These are phyloP conservation scores for Uronychia binucleata DNA, from an alignment of 73 alveolate genomes.

Conservation along the genomic window DNA sequence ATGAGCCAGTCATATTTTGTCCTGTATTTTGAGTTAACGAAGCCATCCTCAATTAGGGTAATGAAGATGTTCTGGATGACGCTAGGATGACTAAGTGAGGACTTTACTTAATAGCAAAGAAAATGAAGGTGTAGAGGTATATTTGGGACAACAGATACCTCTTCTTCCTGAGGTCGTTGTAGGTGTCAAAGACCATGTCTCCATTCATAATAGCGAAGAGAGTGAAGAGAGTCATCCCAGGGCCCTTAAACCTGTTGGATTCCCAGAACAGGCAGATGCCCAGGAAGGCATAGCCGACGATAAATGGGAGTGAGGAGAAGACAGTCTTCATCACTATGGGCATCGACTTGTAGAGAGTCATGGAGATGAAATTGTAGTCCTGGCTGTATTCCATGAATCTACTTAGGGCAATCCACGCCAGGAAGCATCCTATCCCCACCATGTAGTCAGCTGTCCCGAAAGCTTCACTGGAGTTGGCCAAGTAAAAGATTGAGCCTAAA, in stretches of 20 bases:
- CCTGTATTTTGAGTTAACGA: conserved; percentile 64
- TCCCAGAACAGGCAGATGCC: conserved; percentile 83
- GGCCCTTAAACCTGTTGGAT: conserved; percentile 67
- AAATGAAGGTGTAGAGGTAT: conserved; percentile 40
- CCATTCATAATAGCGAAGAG: conserved; percentile 81
- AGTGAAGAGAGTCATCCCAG: conserved; percentile 60
- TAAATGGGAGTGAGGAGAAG: conserved; percentile 69
- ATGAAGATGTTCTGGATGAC: conserved; percentile 82
- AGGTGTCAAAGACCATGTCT: conserved; percentile 68
- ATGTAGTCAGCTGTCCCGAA: conserved; percentile 47
- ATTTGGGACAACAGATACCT: conserved; percentile 68
- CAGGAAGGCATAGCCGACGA: conserved; percentile 77
- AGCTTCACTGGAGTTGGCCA: conserved; percentile 44
- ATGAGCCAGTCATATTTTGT: conserved; percentile 41
- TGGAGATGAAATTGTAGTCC: conserved; percentile 56
- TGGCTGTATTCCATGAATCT: conserved; percentile 65
- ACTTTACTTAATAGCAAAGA: conserved; percentile 1
- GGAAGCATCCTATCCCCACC: conserved; percentile 77
- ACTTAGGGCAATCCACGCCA: conserved; percentile 66
- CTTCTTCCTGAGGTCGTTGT: conserved; percentile 55
- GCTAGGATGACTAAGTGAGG: not conserved
- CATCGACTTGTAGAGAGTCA: conserved; percentile 58
- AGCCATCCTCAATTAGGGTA: conserved; percentile 84
- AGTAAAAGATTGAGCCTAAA: conserved; percentile 40
- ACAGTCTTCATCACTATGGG: conserved; percentile 69